Conservation (phyloP, 2,329 filamentous ascomycete species). For the Penicillium glabrum region DNA sequence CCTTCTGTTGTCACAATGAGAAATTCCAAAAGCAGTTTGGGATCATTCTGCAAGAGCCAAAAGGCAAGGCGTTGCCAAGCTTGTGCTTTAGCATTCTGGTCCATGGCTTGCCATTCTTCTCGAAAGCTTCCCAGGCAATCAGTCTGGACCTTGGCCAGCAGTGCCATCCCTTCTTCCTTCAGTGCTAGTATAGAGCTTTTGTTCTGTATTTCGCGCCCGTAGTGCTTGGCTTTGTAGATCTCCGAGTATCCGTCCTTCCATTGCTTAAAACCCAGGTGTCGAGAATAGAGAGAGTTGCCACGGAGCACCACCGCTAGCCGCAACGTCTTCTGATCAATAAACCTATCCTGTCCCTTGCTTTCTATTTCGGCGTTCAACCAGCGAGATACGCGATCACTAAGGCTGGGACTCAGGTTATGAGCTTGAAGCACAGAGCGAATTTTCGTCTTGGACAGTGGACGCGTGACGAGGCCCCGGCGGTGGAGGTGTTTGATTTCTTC, state of each 20-base stretch:
- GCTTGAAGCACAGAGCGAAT: slow-evolving; percentile 1
- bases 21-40: slow-evolving; percentile 40
- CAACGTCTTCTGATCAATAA: slow-evolving; percentile 10
- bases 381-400: slow-evolving; percentile 12
- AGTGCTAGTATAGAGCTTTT: not conserved
- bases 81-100: slow-evolving; percentile 18
- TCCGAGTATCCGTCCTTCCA: not conserved
- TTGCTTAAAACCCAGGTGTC: not conserved
- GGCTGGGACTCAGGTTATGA: slow-evolving; percentile 6
- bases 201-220: not conserved
- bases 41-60: slow-evolving; percentile 46
- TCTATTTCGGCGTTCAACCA: slow-evolving; percentile 19
- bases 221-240: not conserved
- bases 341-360: not conserved
- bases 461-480: not conserved
- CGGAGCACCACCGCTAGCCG: slow-evolving; percentile 22
- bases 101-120: slow-evolving; percentile 27
- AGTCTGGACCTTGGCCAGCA: slow-evolving; percentile 21
- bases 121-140: slow-evolving; percentile 27
- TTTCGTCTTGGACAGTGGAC: not conserved
- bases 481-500: not conserved
- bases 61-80: slow-evolving; percentile 48
- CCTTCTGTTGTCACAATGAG: slow-evolving; percentile 41
- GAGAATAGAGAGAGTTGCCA: slow-evolving; percentile 22
- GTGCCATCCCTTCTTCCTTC: not conserved